A percentile compares a stretch with the other conserved stretches of the same genome.
phyloP scores from a whole-genome alignment of 2,329 filamentous ascomycete species.

The Phaeosphaeriaceae sp. region DNA sequence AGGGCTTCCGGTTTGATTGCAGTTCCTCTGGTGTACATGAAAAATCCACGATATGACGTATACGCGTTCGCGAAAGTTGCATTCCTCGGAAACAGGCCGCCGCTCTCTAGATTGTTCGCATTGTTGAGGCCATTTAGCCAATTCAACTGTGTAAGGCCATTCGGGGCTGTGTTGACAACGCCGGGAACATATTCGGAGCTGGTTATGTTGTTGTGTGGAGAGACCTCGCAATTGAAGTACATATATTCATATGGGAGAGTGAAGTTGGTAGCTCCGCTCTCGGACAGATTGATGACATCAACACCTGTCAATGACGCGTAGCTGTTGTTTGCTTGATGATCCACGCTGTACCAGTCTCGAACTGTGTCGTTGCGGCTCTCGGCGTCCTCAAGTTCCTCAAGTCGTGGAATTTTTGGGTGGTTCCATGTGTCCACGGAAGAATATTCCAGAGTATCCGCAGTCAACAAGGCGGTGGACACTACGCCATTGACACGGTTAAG shows the following conservation, averaged over 20 bases:
- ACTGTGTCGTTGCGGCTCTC: slow-evolving; percentile 2
- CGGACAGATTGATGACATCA: slow-evolving; percentile 3
- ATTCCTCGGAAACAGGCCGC: background rate
- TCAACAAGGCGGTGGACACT: slow-evolving; percentile 4
- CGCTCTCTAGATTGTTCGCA: background rate
- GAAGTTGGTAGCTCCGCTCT: slow-evolving; percentile 1
- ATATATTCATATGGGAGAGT: slow-evolving; percentile 11
- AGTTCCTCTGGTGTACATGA: slow-evolving; percentile 4
- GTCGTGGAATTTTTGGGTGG: slow-evolving; percentile 9
- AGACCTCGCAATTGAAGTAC: slow-evolving; percentile 8
- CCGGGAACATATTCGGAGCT: background rate
- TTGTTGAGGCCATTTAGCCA: slow-evolving; percentile 6
- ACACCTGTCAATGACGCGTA: slow-evolving; percentile 10
- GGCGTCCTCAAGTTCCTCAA: slow-evolving; percentile 6
- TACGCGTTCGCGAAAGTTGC: background rate
- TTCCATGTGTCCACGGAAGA: slow-evolving; percentile 3
- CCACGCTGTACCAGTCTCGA: slow-evolving; percentile 3
- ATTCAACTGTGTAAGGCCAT: background rate
- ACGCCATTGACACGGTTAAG: slow-evolving; percentile 4
- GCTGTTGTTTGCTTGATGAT: background rate
- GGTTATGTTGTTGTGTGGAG: slow-evolving; percentile 1
- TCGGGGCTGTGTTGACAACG: background rate
- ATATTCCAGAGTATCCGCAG: slow-evolving; percentile 3
- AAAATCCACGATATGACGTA: background rate
- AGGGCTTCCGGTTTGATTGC: slow-evolving; percentile 1